phyloP scores from a whole-genome alignment of 2,329 filamentous ascomycete genomes.

The Colletotrichum euphorbiae region DNA sequence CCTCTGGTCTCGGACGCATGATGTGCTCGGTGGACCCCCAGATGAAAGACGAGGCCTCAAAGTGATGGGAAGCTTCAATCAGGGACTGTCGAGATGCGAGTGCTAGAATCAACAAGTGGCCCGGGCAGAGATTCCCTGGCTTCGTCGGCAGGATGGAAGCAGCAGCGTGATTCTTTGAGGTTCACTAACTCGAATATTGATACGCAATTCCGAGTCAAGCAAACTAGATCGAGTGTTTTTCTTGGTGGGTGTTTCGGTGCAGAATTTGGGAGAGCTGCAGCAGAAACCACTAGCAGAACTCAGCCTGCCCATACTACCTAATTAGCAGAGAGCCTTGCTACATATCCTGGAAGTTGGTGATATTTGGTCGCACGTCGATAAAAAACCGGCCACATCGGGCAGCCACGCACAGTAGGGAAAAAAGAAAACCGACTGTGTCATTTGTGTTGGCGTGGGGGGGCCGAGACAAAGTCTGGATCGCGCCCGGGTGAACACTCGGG shows the following conservation, averaged over 20 bases:
- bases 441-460: slow-evolving; percentile 7
- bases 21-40: not conserved
- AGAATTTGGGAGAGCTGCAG: too few species aligned
- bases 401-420: too few species aligned
- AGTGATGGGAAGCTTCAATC: not conserved
- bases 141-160: not conserved
- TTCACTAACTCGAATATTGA: not conserved
- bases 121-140: not conserved
- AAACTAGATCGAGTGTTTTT: not conserved
- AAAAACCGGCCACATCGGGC: too few species aligned
- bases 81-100: not conserved
- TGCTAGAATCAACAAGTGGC: not conserved
- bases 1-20: not conserved
- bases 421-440: too few species aligned
- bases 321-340: too few species aligned
- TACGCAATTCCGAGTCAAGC: not conserved
- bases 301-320: too few species aligned
- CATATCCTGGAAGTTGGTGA: too few species aligned
- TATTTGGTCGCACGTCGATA: too few species aligned
- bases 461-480: slow-evolving; percentile 21
- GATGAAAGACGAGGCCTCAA: not conserved
- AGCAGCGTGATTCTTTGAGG: not conserved
- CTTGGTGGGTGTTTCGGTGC: too few species aligned
- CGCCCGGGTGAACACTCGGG: not conserved
- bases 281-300: too few species aligned